Evolutionary conservation across 2,329 filamentous ascomycete species (phyloP).

Genomic region (Shiraia bambusicola): DNA sequence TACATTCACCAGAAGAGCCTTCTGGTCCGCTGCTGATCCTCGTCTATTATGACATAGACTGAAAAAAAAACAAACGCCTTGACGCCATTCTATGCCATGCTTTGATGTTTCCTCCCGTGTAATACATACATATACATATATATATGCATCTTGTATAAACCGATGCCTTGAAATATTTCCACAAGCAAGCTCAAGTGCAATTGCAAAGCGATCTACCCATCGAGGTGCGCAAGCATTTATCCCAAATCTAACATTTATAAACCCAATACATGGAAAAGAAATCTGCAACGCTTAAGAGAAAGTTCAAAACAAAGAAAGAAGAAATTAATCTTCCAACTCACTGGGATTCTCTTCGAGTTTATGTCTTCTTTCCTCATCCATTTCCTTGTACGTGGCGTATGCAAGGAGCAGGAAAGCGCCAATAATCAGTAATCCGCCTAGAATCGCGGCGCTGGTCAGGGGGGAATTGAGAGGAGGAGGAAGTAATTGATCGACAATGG

Average conservation of each 20-base stretch:
- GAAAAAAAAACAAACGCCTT: not conserved
- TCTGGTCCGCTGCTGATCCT: not conserved
- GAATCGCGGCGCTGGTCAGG: constrained; percentile 71
- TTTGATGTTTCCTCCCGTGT: not conserved
- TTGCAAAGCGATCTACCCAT: too few species aligned
- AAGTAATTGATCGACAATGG: constrained; percentile 83
- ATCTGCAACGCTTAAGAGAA: too few species aligned
- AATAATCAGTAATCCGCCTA: constrained; percentile 85
- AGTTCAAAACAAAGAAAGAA: too few species aligned
- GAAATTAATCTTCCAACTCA: constrained; percentile 45
- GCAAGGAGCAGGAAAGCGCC: constrained; percentile 82
- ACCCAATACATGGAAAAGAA: too few species aligned
- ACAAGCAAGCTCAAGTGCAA: too few species aligned
- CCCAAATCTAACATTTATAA: too few species aligned
- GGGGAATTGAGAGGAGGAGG: constrained; percentile 69
- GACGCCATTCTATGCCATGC: constrained; percentile 1
- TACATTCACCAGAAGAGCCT: not conserved
- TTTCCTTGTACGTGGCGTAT: constrained; percentile 91
- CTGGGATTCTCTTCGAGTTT: constrained; percentile 50
- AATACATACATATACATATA: too few species aligned
- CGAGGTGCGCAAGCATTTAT: too few species aligned
- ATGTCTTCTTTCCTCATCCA: constrained; percentile 77
- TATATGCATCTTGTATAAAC: too few species aligned
- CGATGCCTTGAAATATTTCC: too few species aligned
- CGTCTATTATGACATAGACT: too few species aligned